A percentile compares a stretch with the other conserved stretches of the same genome.
Conservation (phyloP, 371 early-diverging fungal species). For the Mucor irregularis region DNA sequence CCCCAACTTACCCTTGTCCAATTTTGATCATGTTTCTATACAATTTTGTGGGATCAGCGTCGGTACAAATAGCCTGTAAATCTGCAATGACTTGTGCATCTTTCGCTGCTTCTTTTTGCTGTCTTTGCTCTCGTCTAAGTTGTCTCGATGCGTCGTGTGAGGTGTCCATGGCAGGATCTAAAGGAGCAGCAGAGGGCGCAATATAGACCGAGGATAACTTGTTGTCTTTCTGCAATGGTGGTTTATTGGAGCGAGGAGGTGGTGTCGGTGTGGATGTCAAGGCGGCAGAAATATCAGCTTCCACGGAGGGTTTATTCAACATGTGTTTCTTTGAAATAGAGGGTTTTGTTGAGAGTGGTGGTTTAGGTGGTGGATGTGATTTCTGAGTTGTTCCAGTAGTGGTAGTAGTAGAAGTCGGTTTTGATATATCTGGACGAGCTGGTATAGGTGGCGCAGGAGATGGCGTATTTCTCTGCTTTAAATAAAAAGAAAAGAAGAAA, state of each 20-base stretch:
- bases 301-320: neutral
- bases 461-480: conserved; percentile 8
- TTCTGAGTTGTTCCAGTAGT: too few species aligned
- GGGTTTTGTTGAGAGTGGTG: conserved; percentile 31
- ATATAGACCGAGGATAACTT: conserved; percentile 19
- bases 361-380: conserved; percentile 42
- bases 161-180: conserved; percentile 45
- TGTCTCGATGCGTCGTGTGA: conserved; percentile 18
- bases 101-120: conserved; percentile 25
- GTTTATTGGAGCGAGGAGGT: conserved; percentile 24
- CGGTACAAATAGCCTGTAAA: conserved; percentile 85
- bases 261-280: conserved; percentile 11
- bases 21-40: conserved; percentile 66
- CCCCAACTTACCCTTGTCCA: conserved; percentile 63
- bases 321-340: conserved; percentile 1
- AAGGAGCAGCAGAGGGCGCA: conserved; percentile 29
- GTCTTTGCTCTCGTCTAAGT: conserved; percentile 23
- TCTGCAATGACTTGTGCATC: conserved; percentile 80
- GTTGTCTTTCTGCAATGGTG: neutral
- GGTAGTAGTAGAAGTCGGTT: too few species aligned
- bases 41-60: conserved; percentile 78
- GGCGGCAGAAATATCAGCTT: conserved; percentile 5
- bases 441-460: conserved; percentile 37
- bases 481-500: neutral
- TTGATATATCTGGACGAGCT: conserved; percentile 27